Base-by-base conservation (phyloP, 495 filamentous ascomycete species). In the Podospora australis region DNA sequence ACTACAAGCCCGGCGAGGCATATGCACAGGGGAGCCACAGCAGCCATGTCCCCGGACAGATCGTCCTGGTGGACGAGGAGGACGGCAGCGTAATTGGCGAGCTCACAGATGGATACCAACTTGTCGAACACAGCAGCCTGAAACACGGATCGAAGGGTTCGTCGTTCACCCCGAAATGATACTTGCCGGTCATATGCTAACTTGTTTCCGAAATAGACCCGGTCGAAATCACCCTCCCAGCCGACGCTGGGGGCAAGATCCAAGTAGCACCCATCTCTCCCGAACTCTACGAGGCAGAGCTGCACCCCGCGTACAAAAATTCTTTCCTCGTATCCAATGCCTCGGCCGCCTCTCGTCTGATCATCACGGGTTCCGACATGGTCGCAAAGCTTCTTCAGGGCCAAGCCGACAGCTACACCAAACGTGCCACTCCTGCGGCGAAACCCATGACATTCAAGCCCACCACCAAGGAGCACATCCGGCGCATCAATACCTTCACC, bases 61-160 rank as follows among this genome's bases (percentile, higher is more conserved):
- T 98, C 49, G 92, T 97, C n/a, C 73, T 98, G 2, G 72, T 97
- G 22, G 88, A 98, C 49, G 92, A 98, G 59, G 91, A 97, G 53
- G 83, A 98, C 73, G 92, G 88, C 40, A 91, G 85, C 63, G 85
- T 97, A 4, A 88, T 98, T 14, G 94, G 92, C 23, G 92, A 96
- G 60, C 73, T 98, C 49, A 74, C 81, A 21, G 87, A 91, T 35
- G 87, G 84, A 6, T 91, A 88, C 57, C 70, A 90, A 38, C 72
- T 96, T 23, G 75, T 90, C 16, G 92, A 92, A 55, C 78, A 84
- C 49, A 68, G 78, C 32, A 75, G 73, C 39, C 73, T 98, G 44
- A 78, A 84, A 53, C 79, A 81, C 21, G 92, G 92, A 26, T 91
- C 86, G 19, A 96, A 98, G 71, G 84, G 90, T 95, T 69, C 50